phyloP scores from a whole-genome alignment of 2,329 filamentous ascomycete genomes.

The Arthrobotrys conoides region DNA sequence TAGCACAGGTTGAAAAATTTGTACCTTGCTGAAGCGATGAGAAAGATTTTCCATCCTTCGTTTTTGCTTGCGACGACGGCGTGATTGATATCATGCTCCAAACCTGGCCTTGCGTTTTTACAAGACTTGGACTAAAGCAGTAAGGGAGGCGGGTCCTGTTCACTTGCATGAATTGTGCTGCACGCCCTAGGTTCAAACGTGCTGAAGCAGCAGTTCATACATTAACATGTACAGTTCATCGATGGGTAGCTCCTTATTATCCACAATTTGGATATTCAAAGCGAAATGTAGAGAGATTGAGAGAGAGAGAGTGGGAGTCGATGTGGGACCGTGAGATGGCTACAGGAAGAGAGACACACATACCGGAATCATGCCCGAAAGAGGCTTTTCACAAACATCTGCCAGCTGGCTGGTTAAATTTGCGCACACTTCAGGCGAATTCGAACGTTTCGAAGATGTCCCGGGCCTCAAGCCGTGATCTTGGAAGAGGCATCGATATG shows the following conservation, averaged over 20 bases:
- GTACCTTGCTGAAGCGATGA: constrained; percentile 62
- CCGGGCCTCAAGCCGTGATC: constrained; percentile 29
- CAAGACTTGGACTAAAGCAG: constrained; percentile 53
- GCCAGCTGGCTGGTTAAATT: constrained; percentile 56
- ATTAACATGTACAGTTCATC: constrained; percentile 59
- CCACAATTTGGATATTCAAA: constrained; percentile 62
- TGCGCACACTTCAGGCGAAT: constrained; percentile 45
- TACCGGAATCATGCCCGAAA: constrained; percentile 54
- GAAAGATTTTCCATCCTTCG: constrained; percentile 55
- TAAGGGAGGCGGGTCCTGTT: constrained; percentile 57
- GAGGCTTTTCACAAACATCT: constrained; percentile 52
- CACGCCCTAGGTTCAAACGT: constrained; percentile 60
- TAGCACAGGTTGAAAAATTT: constrained; percentile 46
- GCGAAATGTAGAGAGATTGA: constrained; percentile 51
- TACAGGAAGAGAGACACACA: constrained; percentile 43
- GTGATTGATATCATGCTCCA: constrained; percentile 54
- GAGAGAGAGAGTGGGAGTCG: constrained; percentile 47
- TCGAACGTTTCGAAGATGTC: constrained; percentile 31
- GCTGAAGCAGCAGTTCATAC: constrained; percentile 45
- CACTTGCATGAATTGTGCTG: constrained; percentile 60
- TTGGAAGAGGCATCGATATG: constrained; percentile 16
- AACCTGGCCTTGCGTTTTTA: constrained; percentile 55
- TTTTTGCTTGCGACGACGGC: constrained; percentile 36
- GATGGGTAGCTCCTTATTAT: constrained; percentile 59
- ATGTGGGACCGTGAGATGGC: constrained; percentile 49